Base-by-base conservation (phyloP, 78 protist species). In the Emiliania huxleyi region DNA sequence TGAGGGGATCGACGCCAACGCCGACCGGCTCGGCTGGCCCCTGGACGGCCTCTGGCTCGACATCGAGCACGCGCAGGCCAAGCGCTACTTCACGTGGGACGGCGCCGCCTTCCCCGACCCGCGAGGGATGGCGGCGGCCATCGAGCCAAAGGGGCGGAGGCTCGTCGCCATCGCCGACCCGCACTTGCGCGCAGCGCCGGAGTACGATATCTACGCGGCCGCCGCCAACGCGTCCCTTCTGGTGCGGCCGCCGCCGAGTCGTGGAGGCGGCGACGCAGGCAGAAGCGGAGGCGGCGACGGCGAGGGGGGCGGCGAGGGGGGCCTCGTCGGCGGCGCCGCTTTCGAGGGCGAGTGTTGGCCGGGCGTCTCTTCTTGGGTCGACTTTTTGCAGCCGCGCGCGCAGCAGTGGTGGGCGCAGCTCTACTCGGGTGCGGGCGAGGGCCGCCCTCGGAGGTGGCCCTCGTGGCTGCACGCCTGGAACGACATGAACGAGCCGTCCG, bases 341-440 rank as follows among this genome's bases (percentile, higher is more conserved):
- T 99, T 94, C 92, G 99, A 98, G 11, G 99, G 99, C 85, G 92
- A 95, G 94, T 98, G 99, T 90, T 99, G 99, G 99, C 99, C 99
- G 19, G 99, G 97, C 1, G 0, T 52, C 19, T 90, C 96, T 8
- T 77, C 95, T 15, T 99, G 97, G 95, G 92, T 96, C 55, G 99
- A 99, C 95, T 97, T 97, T 71, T 42, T 95, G 88, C 88, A 93
- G 42, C 95, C 93, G 33, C 85, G 49, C 2, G 87, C 52, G 48
- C 85, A 33, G 37, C 35, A 6, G 2, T 40, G 19, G 26, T 77
- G 85, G 85, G 3, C 85, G 8, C 2, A 18, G 29, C 46, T 77
- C 33, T 77, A 77, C 46, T 11, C 46, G 1, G 35, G 33, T 40
- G 85, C 35, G 29, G 23, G n/a, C 23, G 75, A 62, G 62, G 62